Base-by-base conservation (phyloP, 1,139 yeast species). In the Kodamaea plutei region DNA sequence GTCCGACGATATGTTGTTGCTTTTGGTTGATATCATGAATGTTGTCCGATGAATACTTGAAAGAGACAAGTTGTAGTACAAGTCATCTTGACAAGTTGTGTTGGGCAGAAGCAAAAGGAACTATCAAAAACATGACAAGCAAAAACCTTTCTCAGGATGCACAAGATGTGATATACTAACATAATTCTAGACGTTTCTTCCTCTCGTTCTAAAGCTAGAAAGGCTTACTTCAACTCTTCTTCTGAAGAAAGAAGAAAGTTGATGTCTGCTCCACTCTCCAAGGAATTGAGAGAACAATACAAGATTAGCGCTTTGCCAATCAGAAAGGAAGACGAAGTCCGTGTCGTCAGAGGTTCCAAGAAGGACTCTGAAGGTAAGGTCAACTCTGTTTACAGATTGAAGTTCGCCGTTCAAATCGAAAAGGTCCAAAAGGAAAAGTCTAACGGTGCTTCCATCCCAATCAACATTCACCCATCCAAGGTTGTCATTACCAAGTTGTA, bases 281-380 rank as follows among this genome's bases (percentile, higher is more conserved):
- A 93, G 82, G 98, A 93, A 77, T 85, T 93, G 75, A 85, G 94
- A 73, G 93, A 83, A 69, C 84, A 93, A 78, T 91, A 88, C 87
- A 88, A 88, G 71, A 77, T 91, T 75, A 87, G 80, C 69, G 76
- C 96, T 54, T 76, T 93, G 56, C 99, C 99, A 71, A 82, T 93
- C 79, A 93, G 96, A 83, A 84, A 85, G 76, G 94, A 89, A 56
- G 99, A 93, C 69, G 91, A 84, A 72, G 96, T 93, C 57, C 68
- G 76, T 56, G 91, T 93, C 64, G 89, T 82, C 69, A 91, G 99
- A 76, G 99, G 99, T 65, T 84, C 98, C 62, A 84, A 85, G 84
- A 93, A 91, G 81, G 98, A 97, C 69, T 89, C 91, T 61, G 98
- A 91, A 78, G 99, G 98, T 73, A 87, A 88, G 77, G 81, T 93